phyloP scores from a whole-genome alignment of 1,284 basidiomycete species.

The Golubevia pallescens region DNA sequence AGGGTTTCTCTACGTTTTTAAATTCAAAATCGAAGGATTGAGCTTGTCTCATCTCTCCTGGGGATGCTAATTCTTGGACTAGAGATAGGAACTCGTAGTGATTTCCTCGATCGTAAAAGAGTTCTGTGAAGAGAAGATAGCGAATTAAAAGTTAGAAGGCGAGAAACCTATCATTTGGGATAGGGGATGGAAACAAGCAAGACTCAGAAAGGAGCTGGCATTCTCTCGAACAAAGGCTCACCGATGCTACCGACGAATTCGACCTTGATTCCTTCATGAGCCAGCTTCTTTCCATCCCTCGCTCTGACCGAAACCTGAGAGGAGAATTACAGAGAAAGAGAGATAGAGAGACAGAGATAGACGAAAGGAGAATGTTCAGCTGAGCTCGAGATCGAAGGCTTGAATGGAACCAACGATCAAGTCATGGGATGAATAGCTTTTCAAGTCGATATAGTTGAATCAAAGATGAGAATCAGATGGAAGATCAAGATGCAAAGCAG shows the following conservation, averaged over 20 bases:
- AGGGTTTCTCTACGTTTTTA: conserved; percentile 99
- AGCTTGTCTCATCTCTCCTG: conserved; percentile 91
- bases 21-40: conserved; percentile 95
- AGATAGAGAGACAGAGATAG: conserved; percentile 5
- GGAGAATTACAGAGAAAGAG: neutral
- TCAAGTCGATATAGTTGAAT: no score
- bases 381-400: neutral
- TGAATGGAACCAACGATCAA: neutral
- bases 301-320: conserved; percentile 81
- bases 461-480: no score
- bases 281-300: conserved; percentile 90
- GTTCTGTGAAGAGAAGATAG: conserved; percentile 69
- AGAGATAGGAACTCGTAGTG: conserved; percentile 97
- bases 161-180: neutral
- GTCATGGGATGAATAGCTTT: neutral
- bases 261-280: conserved; percentile 96
- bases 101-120: conserved; percentile 95
- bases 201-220: neutral
- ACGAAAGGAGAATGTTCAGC: no score
- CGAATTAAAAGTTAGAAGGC: no score
- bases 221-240: conserved; percentile 65
- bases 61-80: conserved; percentile 89
- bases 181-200: neutral
- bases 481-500: no score
- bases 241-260: conserved; percentile 97